These are phyloP conservation scores for Starmerella gropengiesseri DNA, from an alignment of 805 yeast genomes.

Conservation along the genomic window DNA sequence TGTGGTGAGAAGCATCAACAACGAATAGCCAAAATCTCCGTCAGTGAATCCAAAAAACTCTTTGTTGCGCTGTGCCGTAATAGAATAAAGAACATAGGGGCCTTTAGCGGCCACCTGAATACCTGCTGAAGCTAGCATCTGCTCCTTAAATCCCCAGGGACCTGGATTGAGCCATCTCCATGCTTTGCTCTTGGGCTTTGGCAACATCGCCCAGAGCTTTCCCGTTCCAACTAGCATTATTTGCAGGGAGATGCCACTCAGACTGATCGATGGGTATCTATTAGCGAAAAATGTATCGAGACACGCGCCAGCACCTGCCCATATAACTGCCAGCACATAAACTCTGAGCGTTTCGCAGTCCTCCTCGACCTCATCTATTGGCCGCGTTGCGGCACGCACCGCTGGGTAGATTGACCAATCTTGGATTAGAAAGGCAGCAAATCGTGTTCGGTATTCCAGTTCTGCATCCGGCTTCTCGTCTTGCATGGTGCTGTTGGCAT, in stretches of 20 bases:
- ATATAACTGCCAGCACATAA: constrained; percentile 39
- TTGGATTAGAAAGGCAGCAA: constrained; percentile 35
- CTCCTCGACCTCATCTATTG: constrained; percentile 38
- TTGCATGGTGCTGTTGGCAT: constrained; percentile 19
- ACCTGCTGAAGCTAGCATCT: constrained; percentile 11
- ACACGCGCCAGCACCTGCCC: constrained; percentile 44
- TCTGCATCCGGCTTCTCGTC: constrained; percentile 19
- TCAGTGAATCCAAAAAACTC: constrained; percentile 18
- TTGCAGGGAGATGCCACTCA: constrained; percentile 45
- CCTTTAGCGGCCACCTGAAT: constrained; percentile 22
- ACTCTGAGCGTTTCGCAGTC: constrained; percentile 45
- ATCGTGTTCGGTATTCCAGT: constrained; percentile 23
- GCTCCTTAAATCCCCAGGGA: constrained; percentile 10
- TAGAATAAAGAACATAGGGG: constrained; percentile 35
- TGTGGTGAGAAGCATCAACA: constrained; percentile 42
- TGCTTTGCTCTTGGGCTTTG: constrained; percentile 1
- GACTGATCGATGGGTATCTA: constrained; percentile 43
- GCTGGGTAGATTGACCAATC: constrained; percentile 49
- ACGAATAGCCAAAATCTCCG: constrained; percentile 39
- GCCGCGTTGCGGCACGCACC: constrained; percentile 45
- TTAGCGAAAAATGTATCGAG: constrained; percentile 47
- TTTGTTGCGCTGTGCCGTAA: constrained; percentile 26
- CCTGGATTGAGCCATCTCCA: constrained; percentile 9
- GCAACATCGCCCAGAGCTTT: constrained; percentile 30
- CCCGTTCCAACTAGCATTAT: constrained; percentile 54